A percentile compares a stretch with the other conserved stretches of the same genome.
Conservation (phyloP, 179 eudicot species). For the Silene coronaria region DNA sequence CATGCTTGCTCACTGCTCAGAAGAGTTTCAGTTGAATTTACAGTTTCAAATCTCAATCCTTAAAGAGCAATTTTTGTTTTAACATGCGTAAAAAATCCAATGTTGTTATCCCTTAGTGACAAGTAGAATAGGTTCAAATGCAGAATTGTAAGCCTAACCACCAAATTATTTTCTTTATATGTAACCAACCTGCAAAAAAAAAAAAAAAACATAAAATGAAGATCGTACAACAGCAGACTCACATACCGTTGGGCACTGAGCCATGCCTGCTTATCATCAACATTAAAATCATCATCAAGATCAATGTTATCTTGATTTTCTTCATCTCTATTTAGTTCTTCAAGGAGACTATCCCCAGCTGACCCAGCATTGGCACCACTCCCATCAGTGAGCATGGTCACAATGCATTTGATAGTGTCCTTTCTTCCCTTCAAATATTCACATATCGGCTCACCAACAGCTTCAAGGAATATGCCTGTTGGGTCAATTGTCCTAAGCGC, state of each 20-base stretch:
- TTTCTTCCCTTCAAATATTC: constrained; percentile 92
- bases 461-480: constrained; percentile 96
- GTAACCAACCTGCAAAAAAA: background rate
- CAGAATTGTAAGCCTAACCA: background rate
- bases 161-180: background rate
- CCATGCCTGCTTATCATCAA: constrained; percentile 96
- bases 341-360: constrained; percentile 95
- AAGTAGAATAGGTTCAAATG: background rate
- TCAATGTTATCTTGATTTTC: constrained; percentile 67
- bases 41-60: constrained; percentile 3
- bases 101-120: background rate
- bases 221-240: background rate
- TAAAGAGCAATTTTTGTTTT: background rate
- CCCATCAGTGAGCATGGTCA: constrained; percentile 98
- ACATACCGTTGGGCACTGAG: constrained; percentile 69
- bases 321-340: constrained; percentile 95
- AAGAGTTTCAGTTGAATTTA: background rate
- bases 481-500: constrained; percentile 94
- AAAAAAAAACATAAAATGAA: constrained; percentile 1
- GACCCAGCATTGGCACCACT: constrained; percentile 60
- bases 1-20: background rate
- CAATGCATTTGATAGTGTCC: constrained; percentile 94
- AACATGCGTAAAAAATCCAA: too few relatives aligned
- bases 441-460: constrained; percentile 96
- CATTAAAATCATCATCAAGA: constrained; percentile 67